Evolutionary conservation across 2,329 filamentous ascomycete genomes (phyloP), one percentile per base, ranked within the genome.

Genomic region (Aaosphaeria arxii): DNA sequence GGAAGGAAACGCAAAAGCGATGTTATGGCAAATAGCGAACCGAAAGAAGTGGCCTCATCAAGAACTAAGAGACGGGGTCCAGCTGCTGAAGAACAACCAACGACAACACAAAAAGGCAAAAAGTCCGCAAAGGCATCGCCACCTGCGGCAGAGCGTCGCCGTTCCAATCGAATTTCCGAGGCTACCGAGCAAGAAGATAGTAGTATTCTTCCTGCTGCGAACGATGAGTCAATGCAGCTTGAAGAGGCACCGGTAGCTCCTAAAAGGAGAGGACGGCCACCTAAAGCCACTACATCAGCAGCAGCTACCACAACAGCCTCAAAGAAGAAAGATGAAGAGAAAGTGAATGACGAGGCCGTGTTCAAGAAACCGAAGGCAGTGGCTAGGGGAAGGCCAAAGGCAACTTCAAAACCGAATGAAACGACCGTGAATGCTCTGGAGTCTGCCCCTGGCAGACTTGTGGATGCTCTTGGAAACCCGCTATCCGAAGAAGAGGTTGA

Each of bases 401-500:
- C 57, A 30, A 45, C 49, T 5, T 49, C 50, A 29, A 62, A 59
- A 45, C 47, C 61, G 4, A 64, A 61, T 47, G 64, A 51, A 11
- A 63, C 64, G 44, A 43, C 52, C 2, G 54, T 57, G 17, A 45
- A 49, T 11, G 52, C 46, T 3, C 44, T 48, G 3, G 35, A 43
- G 13, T 13, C 35, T 30, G 41, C 46, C 28, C 41, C 56, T 42
- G 67, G 63, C 17, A 68, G 58, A 44, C 56, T 67, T 13, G 62
- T 69, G 9, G 62, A 68, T 45, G 50, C 49, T 11, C 55, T 60
- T 30, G 65, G 66, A 4, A 65, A 66, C 5, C 64, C 65, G 9
- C 57, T 69, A 30, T 59, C 58, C 31, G 62, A 61, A 41, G 59
- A 62, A 24, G 64, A 66, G 11, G 54, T 69, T 6, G 64, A 68